These are phyloP conservation scores for Lachancea nothofagi DNA, from an alignment of 805 yeast genomes.

Conservation along the genomic window DNA sequence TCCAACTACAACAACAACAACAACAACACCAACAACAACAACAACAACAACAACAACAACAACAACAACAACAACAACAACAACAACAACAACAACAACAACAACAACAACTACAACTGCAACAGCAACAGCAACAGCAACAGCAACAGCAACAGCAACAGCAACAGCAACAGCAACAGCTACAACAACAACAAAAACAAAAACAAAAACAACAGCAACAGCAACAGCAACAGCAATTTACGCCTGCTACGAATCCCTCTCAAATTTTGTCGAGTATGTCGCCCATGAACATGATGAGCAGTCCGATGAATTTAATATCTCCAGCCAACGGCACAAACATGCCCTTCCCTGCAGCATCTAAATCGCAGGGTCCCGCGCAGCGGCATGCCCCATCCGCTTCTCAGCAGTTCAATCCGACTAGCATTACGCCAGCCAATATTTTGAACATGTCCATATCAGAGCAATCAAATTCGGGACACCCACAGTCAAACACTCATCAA, in stretches of 20 bases:
- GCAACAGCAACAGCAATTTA: conserved; percentile 4
- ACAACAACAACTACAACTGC: conserved; percentile 5
- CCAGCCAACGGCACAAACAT: conserved; percentile 12
- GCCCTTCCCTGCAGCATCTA: neutral
- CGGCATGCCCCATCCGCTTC: conserved; percentile 7
- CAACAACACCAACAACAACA: neutral
- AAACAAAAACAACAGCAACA: conserved; percentile 1
- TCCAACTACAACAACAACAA: neutral
- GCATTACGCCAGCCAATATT: conserved; percentile 13
- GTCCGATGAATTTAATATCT: conserved; percentile 23
- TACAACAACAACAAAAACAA: conserved; percentile 1
- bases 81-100: conserved; percentile 1
- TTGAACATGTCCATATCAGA: conserved; percentile 13
- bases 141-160: neutral
- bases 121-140: neutral
- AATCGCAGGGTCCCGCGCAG: neutral
- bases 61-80: neutral
- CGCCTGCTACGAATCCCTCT: conserved; percentile 13
- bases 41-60: conserved; percentile 1
- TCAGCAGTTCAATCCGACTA: conserved; percentile 6
- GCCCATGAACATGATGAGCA: conserved; percentile 20
- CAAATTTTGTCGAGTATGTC: conserved; percentile 19
- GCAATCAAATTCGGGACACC: conserved; percentile 9
- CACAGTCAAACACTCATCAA: conserved; percentile 1
- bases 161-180: conserved; percentile 1